These are phyloP conservation scores for Yarrowia bubula DNA, from an alignment of 805 yeast species.

Conservation along the genomic window DNA sequence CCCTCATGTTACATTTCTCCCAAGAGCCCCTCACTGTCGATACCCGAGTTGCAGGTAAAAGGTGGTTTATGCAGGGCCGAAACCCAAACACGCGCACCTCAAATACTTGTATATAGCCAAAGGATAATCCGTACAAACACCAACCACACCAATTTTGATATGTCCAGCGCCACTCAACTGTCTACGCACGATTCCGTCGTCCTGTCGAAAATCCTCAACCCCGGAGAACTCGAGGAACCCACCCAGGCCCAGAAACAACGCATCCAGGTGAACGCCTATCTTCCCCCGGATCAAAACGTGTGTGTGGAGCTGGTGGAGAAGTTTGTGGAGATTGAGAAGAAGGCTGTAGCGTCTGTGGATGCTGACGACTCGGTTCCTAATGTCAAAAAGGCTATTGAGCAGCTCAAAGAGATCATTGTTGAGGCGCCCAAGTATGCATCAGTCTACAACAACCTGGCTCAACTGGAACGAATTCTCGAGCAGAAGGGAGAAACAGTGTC, in stretches of 20 bases:
- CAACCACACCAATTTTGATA: neutral
- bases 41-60: conserved; percentile 6
- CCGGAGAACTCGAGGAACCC: conserved; percentile 28
- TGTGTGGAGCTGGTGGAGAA: conserved; percentile 28
- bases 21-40: conserved; percentile 15
- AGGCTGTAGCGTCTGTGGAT: conserved; percentile 31
- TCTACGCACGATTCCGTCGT: conserved; percentile 28
- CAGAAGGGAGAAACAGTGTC: neutral
- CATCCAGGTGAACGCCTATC: conserved; percentile 31
- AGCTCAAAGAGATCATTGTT: conserved; percentile 32
- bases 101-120: neutral
- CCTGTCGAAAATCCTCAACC: conserved; percentile 27
- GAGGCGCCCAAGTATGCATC: conserved; percentile 38
- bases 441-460: conserved; percentile 41
- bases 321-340: conserved; percentile 31
- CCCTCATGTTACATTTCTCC: neutral
- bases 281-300: conserved; percentile 35
- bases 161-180: conserved; percentile 29
- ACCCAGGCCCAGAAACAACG: neutral
- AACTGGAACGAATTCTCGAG: conserved; percentile 28
- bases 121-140: neutral
- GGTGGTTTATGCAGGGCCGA: conserved; percentile 3
- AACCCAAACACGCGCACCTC: neutral
- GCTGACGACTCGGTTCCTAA: conserved; percentile 22
- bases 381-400: conserved; percentile 28